These are phyloP conservation scores for Peniophora sp. DNA, from an alignment of 1,284 basidiomycete genomes.

Conservation along the genomic window DNA sequence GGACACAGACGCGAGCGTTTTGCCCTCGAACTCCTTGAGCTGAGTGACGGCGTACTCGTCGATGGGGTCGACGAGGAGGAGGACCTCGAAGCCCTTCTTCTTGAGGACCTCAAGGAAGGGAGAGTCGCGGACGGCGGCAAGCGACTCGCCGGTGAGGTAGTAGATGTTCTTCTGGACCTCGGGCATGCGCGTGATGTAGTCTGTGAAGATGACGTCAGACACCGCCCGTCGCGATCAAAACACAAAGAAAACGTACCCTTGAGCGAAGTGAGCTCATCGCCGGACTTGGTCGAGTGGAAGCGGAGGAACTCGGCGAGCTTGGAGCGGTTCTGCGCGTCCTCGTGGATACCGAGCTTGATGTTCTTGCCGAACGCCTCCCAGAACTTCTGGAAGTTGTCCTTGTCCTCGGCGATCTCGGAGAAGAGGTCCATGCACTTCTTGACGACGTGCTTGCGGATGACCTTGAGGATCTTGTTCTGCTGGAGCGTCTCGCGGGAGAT, in stretches of 20 bases:
- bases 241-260: slow-evolving; percentile 55
- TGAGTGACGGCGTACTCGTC: slow-evolving; percentile 97
- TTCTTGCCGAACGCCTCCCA: slow-evolving; percentile 97
- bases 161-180: slow-evolving; percentile 99
- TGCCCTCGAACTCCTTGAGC: slow-evolving; percentile 98
- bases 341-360: slow-evolving; percentile 98
- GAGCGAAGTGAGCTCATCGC: slow-evolving; percentile 89
- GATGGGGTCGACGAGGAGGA: slow-evolving; percentile 97
- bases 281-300: slow-evolving; percentile 95
- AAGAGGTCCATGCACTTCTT: slow-evolving; percentile 98
- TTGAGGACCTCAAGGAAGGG: slow-evolving; percentile 99
- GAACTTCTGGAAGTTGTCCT: slow-evolving; percentile 99
- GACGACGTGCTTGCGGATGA: slow-evolving; percentile 97
- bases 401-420: slow-evolving; percentile 97
- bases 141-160: slow-evolving; percentile 98
- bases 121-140: slow-evolving; percentile 86
- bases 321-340: slow-evolving; percentile 97
- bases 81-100: slow-evolving; percentile 99
- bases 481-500: slow-evolving; percentile 99
- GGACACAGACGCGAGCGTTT: slow-evolving; percentile 97
- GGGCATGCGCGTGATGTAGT: slow-evolving; percentile 99
- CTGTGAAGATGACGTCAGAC: slow-evolving; percentile 28
- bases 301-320: slow-evolving; percentile 99
- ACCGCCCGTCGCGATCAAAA: not conserved
- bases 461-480: slow-evolving; percentile 99